Percentiles rank a stretch among this genome's conserved stretches.
These are phyloP conservation scores for Fusarium nygamai DNA, from an alignment of 2,329 filamentous ascomycete genomes.

Conservation along the genomic window DNA sequence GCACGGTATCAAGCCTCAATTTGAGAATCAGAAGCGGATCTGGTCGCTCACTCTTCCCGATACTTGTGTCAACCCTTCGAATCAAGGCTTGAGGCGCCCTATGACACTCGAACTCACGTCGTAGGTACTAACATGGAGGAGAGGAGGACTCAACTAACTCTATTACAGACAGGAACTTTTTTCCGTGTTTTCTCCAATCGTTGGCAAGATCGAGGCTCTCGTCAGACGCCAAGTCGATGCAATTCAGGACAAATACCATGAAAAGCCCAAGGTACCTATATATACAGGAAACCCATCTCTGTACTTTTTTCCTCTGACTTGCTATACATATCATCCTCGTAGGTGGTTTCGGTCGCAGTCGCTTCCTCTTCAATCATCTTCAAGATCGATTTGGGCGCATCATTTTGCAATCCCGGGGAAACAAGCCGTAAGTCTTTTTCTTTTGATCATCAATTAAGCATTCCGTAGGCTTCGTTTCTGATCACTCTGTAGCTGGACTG, in stretches of 20 bases:
- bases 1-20: slow-evolving; percentile 46
- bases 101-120: slow-evolving; percentile 2
- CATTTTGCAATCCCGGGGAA: slow-evolving; percentile 46
- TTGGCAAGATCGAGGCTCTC: slow-evolving; percentile 32
- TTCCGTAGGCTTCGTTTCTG: too few relatives aligned
- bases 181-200: background rate
- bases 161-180: too few relatives aligned
- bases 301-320: too few relatives aligned
- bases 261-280: slow-evolving; percentile 44
- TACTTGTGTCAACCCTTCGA: too few relatives aligned
- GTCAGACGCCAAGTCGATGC: slow-evolving; percentile 41
- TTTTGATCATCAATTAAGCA: too few relatives aligned
- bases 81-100: background rate
- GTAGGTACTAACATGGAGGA: too few relatives aligned
- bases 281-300: too few relatives aligned
- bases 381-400: background rate
- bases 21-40: slow-evolving; percentile 18
- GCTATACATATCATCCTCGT: slow-evolving; percentile 48
- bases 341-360: slow-evolving; percentile 51
- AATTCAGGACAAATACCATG: slow-evolving; percentile 21
- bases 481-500: slow-evolving; percentile 37
- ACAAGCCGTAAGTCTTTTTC: slow-evolving; percentile 46
- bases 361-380: slow-evolving; percentile 43
- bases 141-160: too few relatives aligned
- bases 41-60: too few relatives aligned